phyloP scores from a whole-genome alignment of 169 alveolate species.

The Plasmodium coatneyi region DNA sequence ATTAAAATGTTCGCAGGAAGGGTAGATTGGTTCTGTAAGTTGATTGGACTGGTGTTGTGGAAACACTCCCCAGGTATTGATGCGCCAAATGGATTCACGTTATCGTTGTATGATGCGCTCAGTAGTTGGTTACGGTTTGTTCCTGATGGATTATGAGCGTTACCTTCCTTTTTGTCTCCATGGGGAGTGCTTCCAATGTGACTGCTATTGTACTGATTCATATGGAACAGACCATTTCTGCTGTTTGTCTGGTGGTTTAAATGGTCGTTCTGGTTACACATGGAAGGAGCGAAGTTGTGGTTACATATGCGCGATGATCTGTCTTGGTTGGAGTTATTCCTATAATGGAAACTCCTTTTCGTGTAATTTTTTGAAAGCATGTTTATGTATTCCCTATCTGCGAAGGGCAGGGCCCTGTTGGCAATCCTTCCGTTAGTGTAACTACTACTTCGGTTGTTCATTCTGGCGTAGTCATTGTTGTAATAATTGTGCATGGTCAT shows the following conservation, averaged over 20 bases:
- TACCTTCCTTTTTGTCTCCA: not conserved
- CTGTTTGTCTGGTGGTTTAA: not conserved
- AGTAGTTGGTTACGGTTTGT: not conserved
- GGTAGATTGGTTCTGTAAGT: not conserved
- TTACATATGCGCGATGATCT: not conserved
- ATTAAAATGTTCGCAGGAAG: not conserved
- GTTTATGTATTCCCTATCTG: not conserved
- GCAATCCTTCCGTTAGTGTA: constrained; percentile 7
- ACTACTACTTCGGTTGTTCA: constrained; percentile 1
- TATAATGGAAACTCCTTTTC: not conserved
- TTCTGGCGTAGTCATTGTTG: constrained; percentile 1
- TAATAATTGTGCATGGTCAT: not conserved
- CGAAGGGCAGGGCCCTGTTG: not conserved
- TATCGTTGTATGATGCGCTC: not conserved
- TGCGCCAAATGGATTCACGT: not conserved
- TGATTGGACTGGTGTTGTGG: not conserved
- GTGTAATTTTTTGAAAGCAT: constrained; percentile 3
- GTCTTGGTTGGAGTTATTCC: not conserved
- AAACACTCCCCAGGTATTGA: not conserved
- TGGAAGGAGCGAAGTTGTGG: not conserved
- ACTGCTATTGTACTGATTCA: not conserved
- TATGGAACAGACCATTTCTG: not conserved
- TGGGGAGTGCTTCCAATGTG: not conserved
- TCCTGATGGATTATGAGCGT: not conserved
- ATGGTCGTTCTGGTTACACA: not conserved